These are phyloP conservation scores for Delonix regia DNA, from an alignment of 306 rosid genomes.

Conservation along the genomic window DNA sequence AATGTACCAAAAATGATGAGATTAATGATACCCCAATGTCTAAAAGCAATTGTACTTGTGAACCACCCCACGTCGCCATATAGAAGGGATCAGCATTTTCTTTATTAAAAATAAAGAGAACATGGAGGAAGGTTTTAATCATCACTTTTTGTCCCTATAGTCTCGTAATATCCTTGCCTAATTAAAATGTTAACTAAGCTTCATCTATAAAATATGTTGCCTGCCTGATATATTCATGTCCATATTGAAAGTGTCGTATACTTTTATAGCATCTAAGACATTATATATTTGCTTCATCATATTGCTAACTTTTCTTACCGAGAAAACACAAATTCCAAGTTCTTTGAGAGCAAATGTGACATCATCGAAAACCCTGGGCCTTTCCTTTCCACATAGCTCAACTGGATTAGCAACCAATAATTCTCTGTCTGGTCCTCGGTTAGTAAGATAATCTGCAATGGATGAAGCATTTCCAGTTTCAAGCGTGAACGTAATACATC, in stretches of 20 bases:
- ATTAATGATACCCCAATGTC: background rate
- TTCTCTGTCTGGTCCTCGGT: slow-evolving; percentile 76
- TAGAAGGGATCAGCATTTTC: background rate
- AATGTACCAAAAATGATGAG: background rate
- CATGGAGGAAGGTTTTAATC: background rate
- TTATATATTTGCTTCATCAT: slow-evolving; percentile 6
- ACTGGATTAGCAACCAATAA: slow-evolving; percentile 79
- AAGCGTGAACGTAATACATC: slow-evolving; percentile 50
- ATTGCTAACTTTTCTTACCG: slow-evolving; percentile 51
- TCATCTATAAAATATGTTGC: background rate
- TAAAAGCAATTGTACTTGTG: background rate
- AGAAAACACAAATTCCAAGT: slow-evolving; percentile 73
- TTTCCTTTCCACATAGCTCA: slow-evolving; percentile 76
- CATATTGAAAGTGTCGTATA: slow-evolving; percentile 4
- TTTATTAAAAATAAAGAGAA: background rate
- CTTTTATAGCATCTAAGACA: slow-evolving; percentile 1
- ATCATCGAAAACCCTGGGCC: slow-evolving; percentile 78
- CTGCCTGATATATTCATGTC: background rate
- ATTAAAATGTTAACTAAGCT: background rate
- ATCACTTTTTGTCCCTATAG: background rate
- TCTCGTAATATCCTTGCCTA: background rate
- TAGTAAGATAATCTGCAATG: slow-evolving; percentile 63
- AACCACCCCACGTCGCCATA: background rate
- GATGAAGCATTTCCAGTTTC: slow-evolving; percentile 80
- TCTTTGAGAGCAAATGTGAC: slow-evolving; percentile 71